phyloP scores from a whole-genome alignment of 2,329 filamentous ascomycete genomes.

The Kalaharituber pfeilii region DNA sequence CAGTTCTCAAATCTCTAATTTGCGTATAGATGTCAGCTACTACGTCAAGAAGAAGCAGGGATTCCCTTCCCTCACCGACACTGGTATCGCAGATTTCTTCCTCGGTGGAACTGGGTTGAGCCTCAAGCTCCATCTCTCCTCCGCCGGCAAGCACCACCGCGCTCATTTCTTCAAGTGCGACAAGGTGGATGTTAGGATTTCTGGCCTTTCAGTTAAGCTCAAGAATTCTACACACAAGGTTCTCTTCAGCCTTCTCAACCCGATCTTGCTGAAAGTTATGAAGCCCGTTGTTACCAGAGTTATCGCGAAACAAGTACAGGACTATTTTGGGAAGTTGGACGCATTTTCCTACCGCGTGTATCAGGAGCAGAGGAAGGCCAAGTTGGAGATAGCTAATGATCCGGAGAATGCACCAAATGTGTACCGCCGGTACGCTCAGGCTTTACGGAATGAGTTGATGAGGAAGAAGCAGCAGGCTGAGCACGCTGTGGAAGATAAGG shows the following conservation, averaged over 20 bases:
- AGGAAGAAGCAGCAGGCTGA: slow-evolving; percentile 37
- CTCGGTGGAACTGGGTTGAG: slow-evolving; percentile 74
- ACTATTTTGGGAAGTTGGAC: slow-evolving; percentile 63
- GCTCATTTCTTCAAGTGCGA: slow-evolving; percentile 91
- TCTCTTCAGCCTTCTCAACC: slow-evolving; percentile 73
- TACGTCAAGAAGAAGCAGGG: slow-evolving; percentile 90
- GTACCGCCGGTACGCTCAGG: slow-evolving; percentile 66
- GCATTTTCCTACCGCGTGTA: slow-evolving; percentile 57
- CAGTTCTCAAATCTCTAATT: no score
- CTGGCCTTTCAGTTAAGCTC: slow-evolving; percentile 69
- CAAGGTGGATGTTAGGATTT: slow-evolving; percentile 66
- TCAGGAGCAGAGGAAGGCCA: slow-evolving; percentile 59
- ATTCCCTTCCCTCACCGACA: slow-evolving; percentile 75
- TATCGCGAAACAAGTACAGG: slow-evolving; percentile 73
- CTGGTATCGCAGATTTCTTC: slow-evolving; percentile 73
- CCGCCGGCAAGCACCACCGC: slow-evolving; percentile 51
- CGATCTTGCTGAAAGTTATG: slow-evolving; percentile 65
- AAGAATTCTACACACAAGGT: slow-evolving; percentile 92
- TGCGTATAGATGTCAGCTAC: slow-evolving; percentile 89
- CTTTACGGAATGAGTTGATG: slow-evolving; percentile 53
- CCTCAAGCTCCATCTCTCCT: slow-evolving; percentile 64
- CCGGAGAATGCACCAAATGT: slow-evolving; percentile 59
- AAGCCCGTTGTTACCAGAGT: slow-evolving; percentile 73
- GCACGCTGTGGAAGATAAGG: slow-evolving; percentile 42
- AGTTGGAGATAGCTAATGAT: slow-evolving; percentile 41